Evolutionary conservation across 495 filamentous ascomycete species (phyloP).

Genomic region (Elasticomyces elasticus): DNA sequence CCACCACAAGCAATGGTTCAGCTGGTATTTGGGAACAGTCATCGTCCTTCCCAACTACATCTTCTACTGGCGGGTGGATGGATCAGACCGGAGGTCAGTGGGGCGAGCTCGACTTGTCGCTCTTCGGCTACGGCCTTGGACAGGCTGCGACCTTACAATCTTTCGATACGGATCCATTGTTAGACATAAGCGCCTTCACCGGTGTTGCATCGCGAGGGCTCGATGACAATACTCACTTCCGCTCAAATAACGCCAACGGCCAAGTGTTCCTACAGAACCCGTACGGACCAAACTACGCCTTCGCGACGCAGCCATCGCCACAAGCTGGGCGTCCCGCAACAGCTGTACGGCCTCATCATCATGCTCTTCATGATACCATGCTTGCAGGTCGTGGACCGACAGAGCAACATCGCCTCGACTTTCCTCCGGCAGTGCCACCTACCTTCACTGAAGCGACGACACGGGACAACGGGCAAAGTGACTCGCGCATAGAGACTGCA

Average conservation of each 20-base stretch:
- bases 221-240: neutral
- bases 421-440: neutral
- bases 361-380: neutral
- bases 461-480: neutral
- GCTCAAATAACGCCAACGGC: neutral
- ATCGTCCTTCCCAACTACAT: neutral
- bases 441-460: neutral
- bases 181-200: neutral
- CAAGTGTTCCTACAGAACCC: neutral
- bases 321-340: too few relatives aligned
- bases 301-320: neutral
- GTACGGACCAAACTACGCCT: neutral
- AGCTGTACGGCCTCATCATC: neutral
- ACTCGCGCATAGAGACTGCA: neutral
- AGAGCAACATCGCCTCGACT: neutral
- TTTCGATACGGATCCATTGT: neutral
- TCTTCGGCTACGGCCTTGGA: neutral
- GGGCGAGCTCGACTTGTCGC: neutral
- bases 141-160: neutral
- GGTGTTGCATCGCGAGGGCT: neutral
- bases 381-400: neutral
- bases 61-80: constrained; percentile 7
- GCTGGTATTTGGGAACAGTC: neutral
- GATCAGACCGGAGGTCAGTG: neutral
- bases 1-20: neutral